A percentile compares a stretch with the other conserved stretches of the same genome.
phyloP scores from a whole-genome alignment of 2,329 filamentous ascomycete species.

The Penicillium sp. region DNA sequence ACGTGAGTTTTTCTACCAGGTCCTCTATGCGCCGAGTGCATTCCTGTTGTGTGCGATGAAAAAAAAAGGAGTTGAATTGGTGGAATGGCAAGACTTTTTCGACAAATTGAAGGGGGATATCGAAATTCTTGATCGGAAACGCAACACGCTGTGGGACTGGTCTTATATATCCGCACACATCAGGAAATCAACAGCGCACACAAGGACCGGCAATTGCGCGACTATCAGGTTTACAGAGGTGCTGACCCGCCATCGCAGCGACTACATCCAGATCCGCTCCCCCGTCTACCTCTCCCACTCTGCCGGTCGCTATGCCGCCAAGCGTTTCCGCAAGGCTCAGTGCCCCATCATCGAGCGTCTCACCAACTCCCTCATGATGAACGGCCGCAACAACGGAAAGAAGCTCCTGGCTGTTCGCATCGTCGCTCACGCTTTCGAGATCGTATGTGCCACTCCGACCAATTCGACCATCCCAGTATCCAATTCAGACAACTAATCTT shows the following conservation, averaged over 20 bases:
- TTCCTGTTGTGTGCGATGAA: constrained; percentile 16
- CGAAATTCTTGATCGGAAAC: constrained; percentile 1
- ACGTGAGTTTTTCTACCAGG: constrained; percentile 66
- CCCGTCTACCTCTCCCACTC: constrained; percentile 99
- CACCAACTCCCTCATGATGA: constrained; percentile 99
- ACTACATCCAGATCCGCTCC: constrained; percentile 99
- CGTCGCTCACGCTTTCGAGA: constrained; percentile 98
- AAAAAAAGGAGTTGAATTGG: constrained; percentile 13
- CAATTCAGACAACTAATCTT: constrained; percentile 21
- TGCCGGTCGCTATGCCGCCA: constrained; percentile 95
- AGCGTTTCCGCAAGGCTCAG: constrained; percentile 99
- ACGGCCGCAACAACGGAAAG: constrained; percentile 99
- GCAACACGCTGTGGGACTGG: background rate
- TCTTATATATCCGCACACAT: constrained; percentile 5
- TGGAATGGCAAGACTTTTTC: constrained; percentile 10
- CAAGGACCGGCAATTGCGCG: constrained; percentile 6
- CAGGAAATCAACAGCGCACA: constrained; percentile 6
- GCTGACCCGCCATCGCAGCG: constrained; percentile 58
- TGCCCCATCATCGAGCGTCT: constrained; percentile 99
- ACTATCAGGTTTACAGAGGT: constrained; percentile 14
- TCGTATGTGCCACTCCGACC: constrained; percentile 64
- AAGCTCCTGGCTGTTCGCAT: constrained; percentile 99
- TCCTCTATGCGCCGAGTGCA: constrained; percentile 27
- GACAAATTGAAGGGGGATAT: constrained; percentile 1
- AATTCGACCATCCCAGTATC: background rate